These are phyloP conservation scores for Inga laurina DNA, from an alignment of 306 rosid genomes.

Conservation along the genomic window DNA sequence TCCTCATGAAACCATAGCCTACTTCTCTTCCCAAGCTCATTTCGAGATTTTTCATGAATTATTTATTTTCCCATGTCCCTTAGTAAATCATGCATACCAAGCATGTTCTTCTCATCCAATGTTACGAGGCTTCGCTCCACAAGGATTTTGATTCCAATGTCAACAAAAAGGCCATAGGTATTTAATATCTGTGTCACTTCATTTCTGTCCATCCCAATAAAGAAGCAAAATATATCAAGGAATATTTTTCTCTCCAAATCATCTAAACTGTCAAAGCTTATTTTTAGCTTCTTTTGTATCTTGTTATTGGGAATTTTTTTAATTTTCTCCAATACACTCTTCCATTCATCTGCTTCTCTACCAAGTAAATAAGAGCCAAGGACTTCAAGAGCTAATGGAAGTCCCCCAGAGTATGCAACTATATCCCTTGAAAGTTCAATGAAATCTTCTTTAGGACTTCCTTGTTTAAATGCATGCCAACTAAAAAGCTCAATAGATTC, in stretches of 20 bases:
- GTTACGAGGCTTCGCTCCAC: not conserved
- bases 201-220: not conserved
- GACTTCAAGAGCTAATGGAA: not conserved
- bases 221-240: too few relatives aligned
- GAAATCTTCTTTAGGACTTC: not conserved
- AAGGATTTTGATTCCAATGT: not conserved
- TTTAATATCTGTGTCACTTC: not conserved
- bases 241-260: too few relatives aligned
- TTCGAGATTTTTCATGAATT: not conserved
- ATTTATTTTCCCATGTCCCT: not conserved
- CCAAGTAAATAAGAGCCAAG: not conserved
- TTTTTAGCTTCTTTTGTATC: too few relatives aligned
- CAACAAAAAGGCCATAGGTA: not conserved
- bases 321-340: too few relatives aligned
- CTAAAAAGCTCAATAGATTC: not conserved
- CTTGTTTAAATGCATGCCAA: not conserved
- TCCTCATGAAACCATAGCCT: not conserved
- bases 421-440: not conserved
- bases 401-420: not conserved
- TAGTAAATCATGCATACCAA: not conserved
- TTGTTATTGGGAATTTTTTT: too few relatives aligned
- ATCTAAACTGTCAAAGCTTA: too few relatives aligned
- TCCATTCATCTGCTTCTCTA: too few relatives aligned
- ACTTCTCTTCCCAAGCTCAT: not conserved
- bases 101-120: not conserved